phyloP scores from a whole-genome alignment of 1,284 basidiomycete genomes.

The Rugosomyces carneus region DNA sequence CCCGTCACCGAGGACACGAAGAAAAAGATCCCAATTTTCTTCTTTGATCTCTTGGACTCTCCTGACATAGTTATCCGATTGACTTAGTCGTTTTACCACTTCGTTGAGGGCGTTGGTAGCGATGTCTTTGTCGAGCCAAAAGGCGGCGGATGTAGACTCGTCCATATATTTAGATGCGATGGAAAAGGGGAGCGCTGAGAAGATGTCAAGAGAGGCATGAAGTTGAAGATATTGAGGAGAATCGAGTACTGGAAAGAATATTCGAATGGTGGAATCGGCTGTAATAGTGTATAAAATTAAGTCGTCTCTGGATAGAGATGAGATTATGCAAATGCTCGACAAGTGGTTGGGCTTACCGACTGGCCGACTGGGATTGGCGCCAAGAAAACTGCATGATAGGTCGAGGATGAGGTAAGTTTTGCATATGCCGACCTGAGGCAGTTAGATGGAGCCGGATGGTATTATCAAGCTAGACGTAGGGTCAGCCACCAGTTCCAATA shows the following conservation, averaged over 20 bases:
- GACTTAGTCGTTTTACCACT: constrained; percentile 29
- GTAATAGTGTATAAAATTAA: constrained; percentile 75
- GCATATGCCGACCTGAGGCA: constrained; percentile 61
- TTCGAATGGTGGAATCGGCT: constrained; percentile 66
- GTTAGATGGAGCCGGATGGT: constrained; percentile 63
- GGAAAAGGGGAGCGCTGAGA: constrained; percentile 45
- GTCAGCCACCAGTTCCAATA: background rate
- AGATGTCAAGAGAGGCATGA: constrained; percentile 68
- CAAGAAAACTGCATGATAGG: constrained; percentile 59
- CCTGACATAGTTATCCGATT: constrained; percentile 39
- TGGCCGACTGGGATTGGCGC: constrained; percentile 60
- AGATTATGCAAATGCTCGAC: constrained; percentile 7
- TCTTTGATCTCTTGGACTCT: constrained; percentile 54
- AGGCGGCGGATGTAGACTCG: constrained; percentile 42
- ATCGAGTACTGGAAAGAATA: constrained; percentile 86
- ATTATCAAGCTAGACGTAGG: constrained; percentile 43
- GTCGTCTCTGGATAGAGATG: constrained; percentile 49
- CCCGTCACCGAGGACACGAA: constrained; percentile 68
- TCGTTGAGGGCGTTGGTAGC: constrained; percentile 43
- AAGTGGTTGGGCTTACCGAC: constrained; percentile 42
- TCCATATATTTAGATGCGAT: constrained; percentile 26
- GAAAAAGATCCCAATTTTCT: constrained; percentile 75
- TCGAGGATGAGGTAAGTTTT: constrained; percentile 62
- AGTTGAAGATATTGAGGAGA: constrained; percentile 81
- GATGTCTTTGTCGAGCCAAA: constrained; percentile 60